Evolutionary conservation across 352 stramenopile species (phyloP), one percentile per base, ranked within the genome.

Genomic region (Globisporangium yorkense): DNA sequence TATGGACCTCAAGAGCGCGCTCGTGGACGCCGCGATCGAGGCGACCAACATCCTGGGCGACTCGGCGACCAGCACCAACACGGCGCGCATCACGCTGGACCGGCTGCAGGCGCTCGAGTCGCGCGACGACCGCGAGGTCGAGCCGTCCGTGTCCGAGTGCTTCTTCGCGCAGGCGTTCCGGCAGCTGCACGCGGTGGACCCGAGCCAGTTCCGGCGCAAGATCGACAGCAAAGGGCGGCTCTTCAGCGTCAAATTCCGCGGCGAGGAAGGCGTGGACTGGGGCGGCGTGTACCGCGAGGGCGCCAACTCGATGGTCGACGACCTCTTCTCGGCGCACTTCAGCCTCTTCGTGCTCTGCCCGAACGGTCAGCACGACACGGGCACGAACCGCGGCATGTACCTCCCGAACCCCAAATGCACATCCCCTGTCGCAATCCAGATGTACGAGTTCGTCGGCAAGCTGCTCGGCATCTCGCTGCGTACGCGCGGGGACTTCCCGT

Each of bases 391-490:
- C 13, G 80, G 77, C 50, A 96, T 94, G 84, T 95, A 96, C 62
- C 50, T 96, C 33, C 85, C 87, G 39, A 96, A 96, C 55, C 83
- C 83, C 9, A 92, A 93, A 59, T 96, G 87, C 57, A 92, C 83
- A 57, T 94, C 87, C 20, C 87, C 84, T 10, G 80, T 94, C 20
- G 84, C 86, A 0, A 92, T 90, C 58, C 78, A 96, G 63, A 98
- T 98, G 92, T 97, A 89, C 37, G 78, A 92, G 47, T 98, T 98
- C 68, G 86, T 97, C 5, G 94, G 94, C 15, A 97, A 98, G 63
- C 60, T 98, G 18, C 76, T 98, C 37, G 94, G 94, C 20, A 96
- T 98, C 51, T 96, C 89, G n/a, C 72, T 98, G 29, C 90, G 94
- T 20, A 96, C 92, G 5, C 90, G 88, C 27, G 89, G 93, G 7